A percentile compares a stretch with the other conserved stretches of the same genome.
Evolutionary conservation across 345 rosid genomes (phyloP).

Genomic region (Carallia pectinifolia): DNA sequence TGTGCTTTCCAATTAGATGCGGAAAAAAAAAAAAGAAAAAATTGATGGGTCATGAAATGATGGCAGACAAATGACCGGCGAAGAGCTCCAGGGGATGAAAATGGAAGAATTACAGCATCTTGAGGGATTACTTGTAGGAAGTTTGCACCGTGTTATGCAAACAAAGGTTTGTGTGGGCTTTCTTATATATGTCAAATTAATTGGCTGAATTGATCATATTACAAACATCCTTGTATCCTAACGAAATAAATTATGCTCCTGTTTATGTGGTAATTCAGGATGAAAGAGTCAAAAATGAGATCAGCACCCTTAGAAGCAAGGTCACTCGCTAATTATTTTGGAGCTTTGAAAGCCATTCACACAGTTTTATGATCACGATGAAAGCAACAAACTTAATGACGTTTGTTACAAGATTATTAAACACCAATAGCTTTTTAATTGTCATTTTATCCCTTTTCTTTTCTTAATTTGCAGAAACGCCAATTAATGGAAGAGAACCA

Average conservation of each 20-base stretch:
- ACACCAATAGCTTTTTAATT: background rate
- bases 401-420: too few relatives aligned
- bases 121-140: slow-evolving; percentile 24
- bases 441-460: background rate
- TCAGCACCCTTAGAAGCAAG: slow-evolving; percentile 28
- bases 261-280: slow-evolving; percentile 20
- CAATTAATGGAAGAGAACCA: slow-evolving; percentile 31
- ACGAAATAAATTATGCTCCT: too few relatives aligned
- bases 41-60: background rate
- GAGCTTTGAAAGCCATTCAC: background rate
- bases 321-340: slow-evolving; percentile 8
- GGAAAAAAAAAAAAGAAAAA: too few relatives aligned
- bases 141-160: slow-evolving; percentile 24
- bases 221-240: background rate
- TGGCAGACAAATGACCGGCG: slow-evolving; percentile 36
- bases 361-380: too few relatives aligned
- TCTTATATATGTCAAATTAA: background rate
- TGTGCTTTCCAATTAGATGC: too few relatives aligned
- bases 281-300: slow-evolving; percentile 21
- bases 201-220: background rate
- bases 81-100: slow-evolving; percentile 33
- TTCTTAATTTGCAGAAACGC: slow-evolving; percentile 23
- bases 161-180: slow-evolving; percentile 27
- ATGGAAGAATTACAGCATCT: slow-evolving; percentile 19
- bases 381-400: too few relatives aligned